phyloP scores from a whole-genome alignment of 2,329 filamentous ascomycete genomes.

The Curvularia sp. region DNA sequence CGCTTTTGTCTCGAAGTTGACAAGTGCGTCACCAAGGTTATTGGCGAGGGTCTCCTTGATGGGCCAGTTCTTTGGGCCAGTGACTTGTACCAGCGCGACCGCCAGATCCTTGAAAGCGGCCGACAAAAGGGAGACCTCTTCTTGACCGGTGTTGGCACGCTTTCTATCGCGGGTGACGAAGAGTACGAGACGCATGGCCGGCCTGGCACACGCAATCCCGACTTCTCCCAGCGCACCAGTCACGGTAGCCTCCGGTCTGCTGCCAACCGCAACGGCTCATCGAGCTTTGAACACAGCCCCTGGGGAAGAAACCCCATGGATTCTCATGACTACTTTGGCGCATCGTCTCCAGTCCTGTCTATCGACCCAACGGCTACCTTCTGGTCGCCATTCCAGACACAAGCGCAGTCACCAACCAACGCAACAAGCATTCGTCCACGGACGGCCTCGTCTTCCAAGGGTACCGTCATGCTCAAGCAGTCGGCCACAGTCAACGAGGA shows the following conservation, averaged over 20 bases:
- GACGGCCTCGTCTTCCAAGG: slow-evolving; percentile 71
- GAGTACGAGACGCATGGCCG: slow-evolving; percentile 52
- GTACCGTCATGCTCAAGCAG: slow-evolving; percentile 68
- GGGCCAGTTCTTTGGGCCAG: slow-evolving; percentile 92
- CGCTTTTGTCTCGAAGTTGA: slow-evolving; percentile 91
- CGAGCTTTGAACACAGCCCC: slow-evolving; percentile 73
- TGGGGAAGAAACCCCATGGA: slow-evolving; percentile 71
- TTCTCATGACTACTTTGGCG: slow-evolving; percentile 73
- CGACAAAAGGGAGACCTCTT: slow-evolving; percentile 59
- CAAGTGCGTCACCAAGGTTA: slow-evolving; percentile 81
- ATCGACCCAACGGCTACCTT: slow-evolving; percentile 81
- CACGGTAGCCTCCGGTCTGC: slow-evolving; percentile 65
- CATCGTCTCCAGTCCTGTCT: slow-evolving; percentile 71
- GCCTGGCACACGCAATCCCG: slow-evolving; percentile 51
- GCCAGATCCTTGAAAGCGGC: slow-evolving; percentile 63
- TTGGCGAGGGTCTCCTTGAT: slow-evolving; percentile 82
- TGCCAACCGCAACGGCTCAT: slow-evolving; percentile 69
- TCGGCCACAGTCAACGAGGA: slow-evolving; percentile 67
- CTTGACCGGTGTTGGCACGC: slow-evolving; percentile 54
- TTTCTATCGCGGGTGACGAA: slow-evolving; percentile 58
- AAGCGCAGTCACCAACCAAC: slow-evolving; percentile 68
- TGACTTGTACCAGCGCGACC: slow-evolving; percentile 82
- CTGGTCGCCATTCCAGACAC: slow-evolving; percentile 84
- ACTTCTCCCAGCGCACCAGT: slow-evolving; percentile 59
- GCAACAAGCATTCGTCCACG: slow-evolving; percentile 68